Evolutionary conservation across 2,329 filamentous ascomycete species (phyloP).

Genomic region (Leptographium lundbergii): DNA sequence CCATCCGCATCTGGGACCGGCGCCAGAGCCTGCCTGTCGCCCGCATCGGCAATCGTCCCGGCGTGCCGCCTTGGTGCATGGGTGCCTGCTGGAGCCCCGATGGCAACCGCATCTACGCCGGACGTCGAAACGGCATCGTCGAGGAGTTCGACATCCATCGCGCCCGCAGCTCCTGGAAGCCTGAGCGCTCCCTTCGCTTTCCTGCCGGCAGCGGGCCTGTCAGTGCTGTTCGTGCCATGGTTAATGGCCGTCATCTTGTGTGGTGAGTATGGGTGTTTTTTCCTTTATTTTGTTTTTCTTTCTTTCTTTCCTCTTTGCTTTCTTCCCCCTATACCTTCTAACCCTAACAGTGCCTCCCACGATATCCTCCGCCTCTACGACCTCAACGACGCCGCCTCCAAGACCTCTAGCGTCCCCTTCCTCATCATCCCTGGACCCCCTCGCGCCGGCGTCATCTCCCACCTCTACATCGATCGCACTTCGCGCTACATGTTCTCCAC

Average conservation of each 20-base stretch:
- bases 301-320: not conserved
- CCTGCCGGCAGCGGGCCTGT: constrained; percentile 82
- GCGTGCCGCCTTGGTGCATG: constrained; percentile 93
- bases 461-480: constrained; percentile 75
- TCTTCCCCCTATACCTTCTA: not conserved
- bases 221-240: constrained; percentile 79
- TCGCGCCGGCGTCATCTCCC: constrained; percentile 73
- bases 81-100: constrained; percentile 93
- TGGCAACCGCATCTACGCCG: constrained; percentile 90
- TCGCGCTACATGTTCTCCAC: constrained; percentile 86
- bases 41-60: constrained; percentile 58
- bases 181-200: constrained; percentile 73
- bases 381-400: constrained; percentile 52
- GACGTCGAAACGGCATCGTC: constrained; percentile 79
- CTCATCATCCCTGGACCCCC: constrained; percentile 86
- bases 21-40: constrained; percentile 67
- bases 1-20: constrained; percentile 85
- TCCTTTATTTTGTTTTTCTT: not conserved
- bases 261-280: constrained; percentile 31
- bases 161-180: constrained; percentile 50
- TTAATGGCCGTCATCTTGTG: constrained; percentile 80
- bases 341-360: constrained; percentile 57
- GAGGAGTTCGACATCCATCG: constrained; percentile 89
- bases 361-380: constrained; percentile 93
- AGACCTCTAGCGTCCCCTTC: constrained; percentile 77